Evolutionary conservation across 345 rosid genomes (phyloP).

Genomic region (Pelargonium nanum): DNA sequence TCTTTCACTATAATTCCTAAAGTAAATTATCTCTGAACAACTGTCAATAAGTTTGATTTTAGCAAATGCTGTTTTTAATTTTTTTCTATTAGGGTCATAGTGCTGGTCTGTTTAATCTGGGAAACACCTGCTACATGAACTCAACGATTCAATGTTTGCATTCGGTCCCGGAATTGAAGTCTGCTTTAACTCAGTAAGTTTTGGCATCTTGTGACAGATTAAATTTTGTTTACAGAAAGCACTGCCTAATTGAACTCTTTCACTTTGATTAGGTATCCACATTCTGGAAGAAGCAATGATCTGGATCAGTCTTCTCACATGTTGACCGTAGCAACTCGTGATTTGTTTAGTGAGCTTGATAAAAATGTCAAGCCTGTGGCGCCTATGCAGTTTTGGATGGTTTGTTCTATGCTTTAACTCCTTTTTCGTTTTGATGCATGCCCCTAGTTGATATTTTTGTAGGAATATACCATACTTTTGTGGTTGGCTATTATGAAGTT

Average conservation of each 20-base stretch:
- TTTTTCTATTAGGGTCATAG: conserved; percentile 71
- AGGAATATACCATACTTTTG: not conserved
- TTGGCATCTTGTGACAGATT: not conserved
- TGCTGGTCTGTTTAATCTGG: conserved; percentile 84
- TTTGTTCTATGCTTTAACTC: conserved; percentile 20
- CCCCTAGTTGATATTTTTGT: not conserved
- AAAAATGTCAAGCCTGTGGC: conserved; percentile 88
- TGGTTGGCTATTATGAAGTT: not conserved
- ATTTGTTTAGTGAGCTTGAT: conserved; percentile 76
- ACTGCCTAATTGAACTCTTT: conserved; percentile 5
- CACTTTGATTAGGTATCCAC: conserved; percentile 51
- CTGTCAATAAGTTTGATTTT: not conserved
- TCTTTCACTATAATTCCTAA: not conserved
- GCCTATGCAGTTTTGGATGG: conserved; percentile 97
- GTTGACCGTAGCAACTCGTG: conserved; percentile 90
- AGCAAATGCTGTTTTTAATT: not conserved
- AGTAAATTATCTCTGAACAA: not conserved
- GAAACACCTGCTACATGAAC: conserved; percentile 99
- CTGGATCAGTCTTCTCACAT: conserved; percentile 88
- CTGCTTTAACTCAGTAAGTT: conserved; percentile 58
- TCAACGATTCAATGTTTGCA: conserved; percentile 91
- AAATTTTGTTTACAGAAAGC: not conserved
- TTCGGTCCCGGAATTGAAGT: conserved; percentile 94
- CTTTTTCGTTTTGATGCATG: conserved; percentile 2
- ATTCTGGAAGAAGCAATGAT: conserved; percentile 56